Base-by-base conservation (phyloP, 139 green algal genomes). In the Micromonas pusilla region DNA sequence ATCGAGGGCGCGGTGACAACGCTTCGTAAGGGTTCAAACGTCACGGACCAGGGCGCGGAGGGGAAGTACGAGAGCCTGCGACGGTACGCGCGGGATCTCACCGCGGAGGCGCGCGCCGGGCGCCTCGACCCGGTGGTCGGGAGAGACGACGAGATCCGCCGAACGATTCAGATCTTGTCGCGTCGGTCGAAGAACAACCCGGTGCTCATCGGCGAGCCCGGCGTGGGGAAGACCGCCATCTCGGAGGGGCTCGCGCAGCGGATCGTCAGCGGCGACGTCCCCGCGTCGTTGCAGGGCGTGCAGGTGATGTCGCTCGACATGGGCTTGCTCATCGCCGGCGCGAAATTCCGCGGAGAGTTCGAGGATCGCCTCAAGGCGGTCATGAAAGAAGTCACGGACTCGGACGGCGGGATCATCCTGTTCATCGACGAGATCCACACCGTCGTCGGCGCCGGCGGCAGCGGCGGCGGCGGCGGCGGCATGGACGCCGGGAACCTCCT, bases 401-500 rank as follows among this genome's bases (percentile, higher is more conserved):
- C 53, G 31, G 82, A 93, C 66, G 95, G 95, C 34, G 86, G 89
- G 66, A 93, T 98, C 62, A 84, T 98, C 45, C 88, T 98, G 62
- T 98, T 98, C 88, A 97, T 98, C 66, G 94, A 98, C 77, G 93
- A 97, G 79, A 98, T 98, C 74, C 94, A 98, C 89, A 98, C 90
- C n/a, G 92, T 98, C 38, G 88, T 92, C 26, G 88, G 87, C 5
- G 87, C 87, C 2, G 87, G 87, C 30, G 85, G 79, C 13, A 76
- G 77, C 5, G 77, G 75, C 37, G 78, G 79, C 54, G 36, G 82
- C 85, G 77, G 83, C 53, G 91, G 93, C n/a, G 88, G 91, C 65
- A 97, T 98, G 93, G 93, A 98, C 81, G 93, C 92, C 33, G 87
- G 89, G 74, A 99, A 99, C 86, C 89, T 99, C 81, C 85, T 99